These are phyloP conservation scores for Boletus barrowsii DNA, from an alignment of 768 basidiomycete species.

Conservation along the genomic window DNA sequence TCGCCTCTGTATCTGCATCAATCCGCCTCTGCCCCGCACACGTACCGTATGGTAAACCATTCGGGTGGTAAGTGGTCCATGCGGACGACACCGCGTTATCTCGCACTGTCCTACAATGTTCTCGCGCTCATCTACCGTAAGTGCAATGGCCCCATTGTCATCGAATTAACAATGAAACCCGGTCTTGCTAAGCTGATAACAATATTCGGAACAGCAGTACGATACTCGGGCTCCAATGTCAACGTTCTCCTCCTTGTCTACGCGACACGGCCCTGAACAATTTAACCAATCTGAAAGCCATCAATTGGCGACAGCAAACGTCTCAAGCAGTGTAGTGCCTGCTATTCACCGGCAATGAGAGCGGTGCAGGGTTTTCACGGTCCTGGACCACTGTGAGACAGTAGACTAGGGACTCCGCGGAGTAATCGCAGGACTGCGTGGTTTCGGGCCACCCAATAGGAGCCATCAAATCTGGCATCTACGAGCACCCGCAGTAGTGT, in stretches of 20 bases:
- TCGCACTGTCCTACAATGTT: background rate
- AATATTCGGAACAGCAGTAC: background rate
- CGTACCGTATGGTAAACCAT: background rate
- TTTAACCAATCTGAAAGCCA: conserved; percentile 1
- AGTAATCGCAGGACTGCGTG: conserved; percentile 15
- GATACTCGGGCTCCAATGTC: background rate
- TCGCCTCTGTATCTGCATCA: background rate
- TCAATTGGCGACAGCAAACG: background rate
- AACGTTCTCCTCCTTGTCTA: conserved; percentile 5
- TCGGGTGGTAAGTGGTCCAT: background rate
- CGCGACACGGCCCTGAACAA: conserved; percentile 8
- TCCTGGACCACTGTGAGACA: conserved; percentile 6
- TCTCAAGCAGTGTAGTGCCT: background rate
- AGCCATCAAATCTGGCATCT: conserved; percentile 18
- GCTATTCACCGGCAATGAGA: conserved; percentile 7
- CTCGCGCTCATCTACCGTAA: conserved; percentile 6
- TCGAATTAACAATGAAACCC: background rate
- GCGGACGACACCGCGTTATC: background rate
- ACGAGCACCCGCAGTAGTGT: conserved; percentile 21
- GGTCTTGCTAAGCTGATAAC: background rate
- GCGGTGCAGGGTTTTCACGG: conserved; percentile 3
- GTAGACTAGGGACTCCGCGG: conserved; percentile 21
- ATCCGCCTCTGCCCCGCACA: conserved; percentile 6
- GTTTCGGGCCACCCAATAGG: conserved; percentile 14
- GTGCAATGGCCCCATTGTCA: background rate